phyloP scores from a whole-genome alignment of 192 early-diverging fungal species.

The Martensiomyces pterosporus region DNA sequence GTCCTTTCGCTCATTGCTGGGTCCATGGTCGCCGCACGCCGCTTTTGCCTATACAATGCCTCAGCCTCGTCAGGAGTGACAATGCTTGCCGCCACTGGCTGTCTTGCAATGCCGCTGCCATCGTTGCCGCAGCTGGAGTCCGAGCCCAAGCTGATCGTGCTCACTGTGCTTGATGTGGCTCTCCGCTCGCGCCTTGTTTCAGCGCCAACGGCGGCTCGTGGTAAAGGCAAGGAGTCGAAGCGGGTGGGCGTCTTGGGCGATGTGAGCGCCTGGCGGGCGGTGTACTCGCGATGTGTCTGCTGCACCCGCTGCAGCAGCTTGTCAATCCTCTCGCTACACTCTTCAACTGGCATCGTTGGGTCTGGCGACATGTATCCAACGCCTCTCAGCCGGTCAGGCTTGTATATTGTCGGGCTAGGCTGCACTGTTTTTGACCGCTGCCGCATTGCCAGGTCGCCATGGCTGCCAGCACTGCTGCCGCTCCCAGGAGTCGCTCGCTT shows the following conservation, averaged over 20 bases:
- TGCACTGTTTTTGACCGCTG: conserved; percentile 3
- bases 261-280: conserved; percentile 8
- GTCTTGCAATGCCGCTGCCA: background rate
- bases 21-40: conserved; percentile 21
- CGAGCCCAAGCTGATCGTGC: conserved; percentile 18
- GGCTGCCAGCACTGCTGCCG: no score
- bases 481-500: no score
- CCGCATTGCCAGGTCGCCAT: background rate
- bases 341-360: conserved; percentile 20
- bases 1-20: background rate
- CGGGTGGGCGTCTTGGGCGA: conserved; percentile 28
- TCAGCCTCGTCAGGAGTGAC: background rate
- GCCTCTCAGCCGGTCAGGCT: background rate
- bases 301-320: conserved; percentile 30
- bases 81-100: background rate
- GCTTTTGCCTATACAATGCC: conserved; percentile 11
- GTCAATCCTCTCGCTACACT: conserved; percentile 31
- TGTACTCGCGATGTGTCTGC: conserved; percentile 14
- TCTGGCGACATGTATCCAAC: conserved; percentile 5
- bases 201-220: no score
- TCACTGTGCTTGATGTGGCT: conserved; percentile 15
- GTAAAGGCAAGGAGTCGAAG: no score
- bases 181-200: no score
- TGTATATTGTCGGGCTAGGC: background rate
- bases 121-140: conserved; percentile 1